Evolutionary conservation across 768 basidiomycete genomes (phyloP).

Genomic region (Tylopilus subfusipes): DNA sequence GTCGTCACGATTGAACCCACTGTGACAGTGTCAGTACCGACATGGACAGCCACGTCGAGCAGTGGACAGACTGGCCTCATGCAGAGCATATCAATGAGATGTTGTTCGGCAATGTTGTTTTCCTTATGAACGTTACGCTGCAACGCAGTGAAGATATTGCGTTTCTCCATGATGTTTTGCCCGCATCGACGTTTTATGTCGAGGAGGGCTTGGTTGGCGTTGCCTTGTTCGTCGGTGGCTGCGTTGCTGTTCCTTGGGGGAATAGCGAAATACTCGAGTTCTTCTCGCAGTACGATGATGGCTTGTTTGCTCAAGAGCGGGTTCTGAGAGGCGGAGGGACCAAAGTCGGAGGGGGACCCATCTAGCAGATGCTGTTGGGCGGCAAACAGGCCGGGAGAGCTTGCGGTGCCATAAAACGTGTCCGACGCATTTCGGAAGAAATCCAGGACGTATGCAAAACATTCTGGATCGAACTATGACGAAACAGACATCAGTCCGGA

Average conservation of each 20-base stretch:
- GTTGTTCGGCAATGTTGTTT: conserved; percentile 98
- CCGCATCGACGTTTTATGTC: conserved; percentile 86
- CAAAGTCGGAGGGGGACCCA: conserved; percentile 53
- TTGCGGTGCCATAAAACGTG: conserved; percentile 84
- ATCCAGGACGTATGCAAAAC: conserved; percentile 87
- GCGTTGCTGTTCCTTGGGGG: conserved; percentile 67
- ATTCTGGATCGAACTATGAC: conserved; percentile 90
- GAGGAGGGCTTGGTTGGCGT: conserved; percentile 73
- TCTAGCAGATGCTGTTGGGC: conserved; percentile 81
- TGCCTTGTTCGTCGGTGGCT: conserved; percentile 70
- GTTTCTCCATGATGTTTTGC: conserved; percentile 80
- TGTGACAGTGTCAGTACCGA: conserved; percentile 12
- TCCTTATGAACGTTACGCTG: conserved; percentile 99
- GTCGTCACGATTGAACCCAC: conserved; percentile 97
- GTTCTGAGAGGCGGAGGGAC: conserved; percentile 72
- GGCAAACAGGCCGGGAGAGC: conserved; percentile 65
- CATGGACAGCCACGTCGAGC: background rate
- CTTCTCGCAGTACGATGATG: conserved; percentile 96
- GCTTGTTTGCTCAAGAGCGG: conserved; percentile 94
- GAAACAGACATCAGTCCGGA: conserved; percentile 4
- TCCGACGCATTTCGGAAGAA: conserved; percentile 91
- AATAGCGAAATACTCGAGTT: conserved; percentile 97
- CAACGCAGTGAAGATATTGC: conserved; percentile 93
- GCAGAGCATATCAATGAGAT: conserved; percentile 99
- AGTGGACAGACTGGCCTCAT: conserved; percentile 69